Evolutionary conservation across 176 grass and related monocot genomes (phyloP), one percentile per base, ranked within the genome.

Genomic region (Aegilops longissima): DNA sequence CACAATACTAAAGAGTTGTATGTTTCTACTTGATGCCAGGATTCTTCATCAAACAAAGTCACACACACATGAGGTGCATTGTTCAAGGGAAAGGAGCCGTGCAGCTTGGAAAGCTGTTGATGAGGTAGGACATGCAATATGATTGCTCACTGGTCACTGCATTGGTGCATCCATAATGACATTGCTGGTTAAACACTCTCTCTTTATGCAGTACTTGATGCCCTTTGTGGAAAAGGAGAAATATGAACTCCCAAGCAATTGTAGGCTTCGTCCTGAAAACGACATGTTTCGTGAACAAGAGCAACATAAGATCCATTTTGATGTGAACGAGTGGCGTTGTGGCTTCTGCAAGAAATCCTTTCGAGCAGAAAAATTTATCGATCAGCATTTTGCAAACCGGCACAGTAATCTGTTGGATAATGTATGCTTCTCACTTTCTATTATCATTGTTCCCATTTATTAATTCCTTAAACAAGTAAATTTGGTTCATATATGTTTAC

Each of bases 211-310:
- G 96, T 95, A 94, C 91, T 88, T 98, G 87, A 90, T 95, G 96
- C 93, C 96, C 45, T 95, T 98, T 47, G 86, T 98, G 82, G 91
- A 98, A 54, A 93, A 94, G 78, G 93, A 98, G 79, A 87, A 95
- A 66, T 95, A 93, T 81, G 36, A 94, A 81, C 83, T 98, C 49
- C 87, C 93, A 83, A 94, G 87, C 21, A 94, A 94, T 79, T 98
- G 96, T 80, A 93, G 93, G 63, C 84, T 98, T 79, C 81, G 73
- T 88, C 88, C 88, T 59, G 83, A 91, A 80, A 98, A 95, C 84
- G 96, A 98, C 78, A 92, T 98, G 88, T 98, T 98, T 61, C 92
- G 88, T 35, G 96, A 95, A 87, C 96, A 98, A 82, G 96, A 98
- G 84, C 66, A 92, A 25, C 89, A 98, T 79, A 98, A 98, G 79